Base-by-base conservation (phyloP, 495 filamentous ascomycete species). In the Tuber magnatum region DNA sequence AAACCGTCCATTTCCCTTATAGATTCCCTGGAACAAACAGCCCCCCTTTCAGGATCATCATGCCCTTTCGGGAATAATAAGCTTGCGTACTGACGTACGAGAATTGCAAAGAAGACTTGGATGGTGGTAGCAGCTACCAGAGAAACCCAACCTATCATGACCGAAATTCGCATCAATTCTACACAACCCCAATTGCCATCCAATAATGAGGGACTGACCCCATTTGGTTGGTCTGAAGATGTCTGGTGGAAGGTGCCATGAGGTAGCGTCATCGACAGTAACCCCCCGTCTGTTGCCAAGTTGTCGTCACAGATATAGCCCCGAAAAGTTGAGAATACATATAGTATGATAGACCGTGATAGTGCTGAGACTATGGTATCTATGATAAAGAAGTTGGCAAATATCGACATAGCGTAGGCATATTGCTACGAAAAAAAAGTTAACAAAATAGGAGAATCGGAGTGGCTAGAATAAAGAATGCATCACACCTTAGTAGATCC, bases 341-440 rank as follows among this genome's bases (percentile, higher is more conserved):
- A 75, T 38, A 79, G 16, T n/a, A 74, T 28, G 20, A 69, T 38
- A 39, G 72, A 72, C 46, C 72, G 75, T 39, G 77, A 75, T 32
- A 77, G 39, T 32, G 76, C 69, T 48, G 72, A 78, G 48, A 78
- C n/a, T 7, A 68, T 22, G 18, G 72, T 79, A 42, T 75, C 70
- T 51, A 78, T 40, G 32, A 79, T 78, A 24, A 78, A 78, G 46
- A 74, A 78, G 46, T 79, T 79, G 22, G 76, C 72, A 35, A 75
- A 78, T 71, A 78, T 70, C 18, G 65, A 78, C 70, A 75, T 40
- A 32, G 72, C 74, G 14, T 75, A 73, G 32, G 70, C 76, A 43
- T 79, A 70, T 75, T 79, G 46, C 73, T 79, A 65, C 7, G 56
- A 10, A 75, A 75, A 75, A 75, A 61, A 74, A 72, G 61, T 79